A percentile compares a stretch with the other conserved stretches of the same genome.
Conservation (phyloP, 176 grass and related monocot species). For the Ananas comosus region DNA sequence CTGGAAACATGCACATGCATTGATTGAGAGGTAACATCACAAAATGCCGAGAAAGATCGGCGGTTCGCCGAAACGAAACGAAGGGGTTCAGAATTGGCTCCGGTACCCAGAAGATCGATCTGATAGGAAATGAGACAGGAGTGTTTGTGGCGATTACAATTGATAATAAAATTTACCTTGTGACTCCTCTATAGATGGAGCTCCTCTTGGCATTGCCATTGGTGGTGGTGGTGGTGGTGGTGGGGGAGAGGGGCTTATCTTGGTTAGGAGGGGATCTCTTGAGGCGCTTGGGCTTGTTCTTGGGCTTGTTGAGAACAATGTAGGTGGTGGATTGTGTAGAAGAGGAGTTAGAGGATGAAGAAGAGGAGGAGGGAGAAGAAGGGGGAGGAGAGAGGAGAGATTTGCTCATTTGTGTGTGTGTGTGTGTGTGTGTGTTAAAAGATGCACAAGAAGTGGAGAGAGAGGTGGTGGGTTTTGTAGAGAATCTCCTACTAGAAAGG, state of each 20-base stretch:
- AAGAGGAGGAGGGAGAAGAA: constrained; percentile 30
- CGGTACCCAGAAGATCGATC: background rate
- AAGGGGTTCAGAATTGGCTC: no score
- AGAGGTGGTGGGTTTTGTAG: constrained; percentile 9
- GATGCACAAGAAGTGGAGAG: constrained; percentile 3
- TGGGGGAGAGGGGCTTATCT: constrained; percentile 22
- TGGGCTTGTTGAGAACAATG: constrained; percentile 3
- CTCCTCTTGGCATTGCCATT: constrained; percentile 54
- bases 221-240: background rate
- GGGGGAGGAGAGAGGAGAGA: constrained; percentile 23
- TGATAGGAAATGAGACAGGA: background rate
- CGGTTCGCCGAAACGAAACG: no score
- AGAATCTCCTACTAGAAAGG: background rate
- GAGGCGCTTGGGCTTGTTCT: constrained; percentile 39
- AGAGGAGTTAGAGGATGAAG: constrained; percentile 24
- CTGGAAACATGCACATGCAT: constrained; percentile 29
- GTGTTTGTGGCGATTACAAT: no score
- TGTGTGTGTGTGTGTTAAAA: constrained; percentile 21
- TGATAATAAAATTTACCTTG: constrained; percentile 35
- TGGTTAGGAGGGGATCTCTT: constrained; percentile 23
- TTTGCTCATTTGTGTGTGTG: constrained; percentile 35
- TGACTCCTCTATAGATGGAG: constrained; percentile 81
- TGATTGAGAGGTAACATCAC: constrained; percentile 8
- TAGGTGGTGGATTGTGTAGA: constrained; percentile 7
- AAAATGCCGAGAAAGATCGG: no score